A percentile compares a stretch with the other conserved stretches of the same genome.
Evolutionary conservation across 208 protist species (phyloP).

Genomic region (Leishmania gerbilli): DNA sequence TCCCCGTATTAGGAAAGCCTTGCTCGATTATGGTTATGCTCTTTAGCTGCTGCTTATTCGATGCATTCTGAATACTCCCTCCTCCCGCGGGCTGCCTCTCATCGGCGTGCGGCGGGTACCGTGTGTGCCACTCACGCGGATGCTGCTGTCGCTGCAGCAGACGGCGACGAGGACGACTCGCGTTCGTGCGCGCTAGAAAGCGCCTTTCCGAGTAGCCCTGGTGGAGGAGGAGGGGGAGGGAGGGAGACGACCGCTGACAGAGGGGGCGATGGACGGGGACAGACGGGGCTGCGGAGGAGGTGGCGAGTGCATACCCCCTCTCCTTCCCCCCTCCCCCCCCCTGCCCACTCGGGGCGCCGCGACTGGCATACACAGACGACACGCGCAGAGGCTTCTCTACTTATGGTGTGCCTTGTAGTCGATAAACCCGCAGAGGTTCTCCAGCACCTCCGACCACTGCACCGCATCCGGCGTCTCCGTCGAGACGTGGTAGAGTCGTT

Average conservation of each 20-base stretch:
- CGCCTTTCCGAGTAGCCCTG: neutral
- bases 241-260: neutral
- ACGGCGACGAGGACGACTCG: neutral
- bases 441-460: conserved; percentile 65
- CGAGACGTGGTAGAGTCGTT: conserved; percentile 38
- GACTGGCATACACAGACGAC: neutral
- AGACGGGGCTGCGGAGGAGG: neutral
- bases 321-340: neutral
- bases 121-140: conserved; percentile 7
- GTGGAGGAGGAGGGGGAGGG: neutral
- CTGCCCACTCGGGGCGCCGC: neutral
- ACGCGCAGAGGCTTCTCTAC: conserved; percentile 6
- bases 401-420: conserved; percentile 62
- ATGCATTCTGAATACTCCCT: neutral
- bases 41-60: neutral
- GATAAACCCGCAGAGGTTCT: conserved; percentile 75
- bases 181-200: neutral
- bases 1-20: neutral
- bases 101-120: neutral
- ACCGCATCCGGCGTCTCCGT: conserved; percentile 41
- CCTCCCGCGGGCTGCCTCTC: neutral
- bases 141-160: neutral
- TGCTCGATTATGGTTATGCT: neutral
- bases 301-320: neutral
- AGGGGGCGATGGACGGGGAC: neutral